phyloP scores from a whole-genome alignment of 805 yeast genomes.

The Diddensiella santjacobensis region DNA sequence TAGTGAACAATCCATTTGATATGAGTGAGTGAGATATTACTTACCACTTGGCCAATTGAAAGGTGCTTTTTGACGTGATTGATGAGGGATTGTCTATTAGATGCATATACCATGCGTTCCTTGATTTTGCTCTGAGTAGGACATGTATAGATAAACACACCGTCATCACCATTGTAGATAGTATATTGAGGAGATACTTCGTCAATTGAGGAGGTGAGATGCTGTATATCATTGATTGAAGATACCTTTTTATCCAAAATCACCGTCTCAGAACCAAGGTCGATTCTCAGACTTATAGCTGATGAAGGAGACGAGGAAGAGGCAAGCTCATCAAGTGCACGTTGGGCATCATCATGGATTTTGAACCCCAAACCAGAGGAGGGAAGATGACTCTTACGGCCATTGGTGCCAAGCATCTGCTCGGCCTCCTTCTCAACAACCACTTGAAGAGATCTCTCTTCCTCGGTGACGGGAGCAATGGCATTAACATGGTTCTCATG shows the following conservation, averaged over 20 bases:
- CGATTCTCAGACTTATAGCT: slow-evolving; percentile 38
- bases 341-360: slow-evolving; percentile 20
- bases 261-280: slow-evolving; percentile 46
- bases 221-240: slow-evolving; percentile 28
- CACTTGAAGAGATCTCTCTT: slow-evolving; percentile 40
- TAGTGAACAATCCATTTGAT: too few species aligned
- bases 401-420: slow-evolving; percentile 33
- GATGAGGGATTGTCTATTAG: slow-evolving; percentile 43
- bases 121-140: slow-evolving; percentile 88
- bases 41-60: background rate
- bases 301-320: slow-evolving; percentile 17
- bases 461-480: slow-evolving; percentile 51
- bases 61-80: background rate
- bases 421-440: slow-evolving; percentile 44
- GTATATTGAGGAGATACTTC: slow-evolving; percentile 55
- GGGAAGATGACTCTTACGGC: slow-evolving; percentile 24
- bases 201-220: slow-evolving; percentile 35
- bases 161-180: slow-evolving; percentile 31
- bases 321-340: slow-evolving; percentile 23
- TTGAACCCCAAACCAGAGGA: slow-evolving; percentile 18
- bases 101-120: slow-evolving; percentile 90
- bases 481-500: slow-evolving; percentile 37
- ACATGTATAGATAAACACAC: slow-evolving; percentile 71
- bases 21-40: too few species aligned
- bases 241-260: slow-evolving; percentile 33